These are phyloP conservation scores for Coniferiporia sulphurascens DNA, from an alignment of 1,284 basidiomycete genomes.

Conservation along the genomic window DNA sequence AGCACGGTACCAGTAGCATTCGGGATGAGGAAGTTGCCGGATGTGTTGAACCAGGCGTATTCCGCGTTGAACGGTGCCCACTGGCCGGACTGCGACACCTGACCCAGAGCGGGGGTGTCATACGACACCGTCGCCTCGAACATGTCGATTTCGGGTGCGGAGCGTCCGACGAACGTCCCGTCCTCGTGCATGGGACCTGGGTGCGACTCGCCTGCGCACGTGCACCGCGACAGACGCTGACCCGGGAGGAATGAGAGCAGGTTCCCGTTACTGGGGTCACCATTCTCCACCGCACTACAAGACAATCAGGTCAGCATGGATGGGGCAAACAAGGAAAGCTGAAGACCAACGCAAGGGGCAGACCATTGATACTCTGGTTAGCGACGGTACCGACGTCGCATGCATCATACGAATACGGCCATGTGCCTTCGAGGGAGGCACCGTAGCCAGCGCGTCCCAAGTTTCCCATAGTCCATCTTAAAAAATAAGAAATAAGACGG, in stretches of 20 bases:
- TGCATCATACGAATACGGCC: conserved; percentile 52
- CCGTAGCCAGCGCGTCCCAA: conserved; percentile 57
- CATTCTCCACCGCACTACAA: conserved; percentile 38
- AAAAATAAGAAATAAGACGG: conserved; percentile 8
- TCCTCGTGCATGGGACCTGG: conserved; percentile 65
- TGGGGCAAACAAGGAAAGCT: neutral
- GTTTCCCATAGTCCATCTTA: conserved; percentile 46
- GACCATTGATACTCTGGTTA: conserved; percentile 40
- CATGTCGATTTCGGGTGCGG: conserved; percentile 84
- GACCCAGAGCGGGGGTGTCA: conserved; percentile 18
- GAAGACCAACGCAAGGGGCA: conserved; percentile 27
- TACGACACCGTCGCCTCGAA: conserved; percentile 60
- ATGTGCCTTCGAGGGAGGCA: conserved; percentile 52
- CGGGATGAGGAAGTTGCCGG: conserved; percentile 32
- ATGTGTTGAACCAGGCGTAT: conserved; percentile 31
- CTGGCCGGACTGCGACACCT: conserved; percentile 25
- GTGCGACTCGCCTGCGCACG: conserved; percentile 76
- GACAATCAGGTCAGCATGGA: conserved; percentile 30
- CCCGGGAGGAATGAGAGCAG: conserved; percentile 70
- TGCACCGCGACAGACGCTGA: conserved; percentile 76
- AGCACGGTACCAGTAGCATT: conserved; percentile 29
- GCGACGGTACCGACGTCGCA: conserved; percentile 56
- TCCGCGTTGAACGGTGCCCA: conserved; percentile 22
- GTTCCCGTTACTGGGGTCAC: conserved; percentile 38
- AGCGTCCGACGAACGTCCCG: conserved; percentile 67